Percentiles rank a stretch among this genome's conserved stretches.
Evolutionary conservation across 2,329 filamentous ascomycete species (phyloP).

Genomic region (Zasmidium cellare): DNA sequence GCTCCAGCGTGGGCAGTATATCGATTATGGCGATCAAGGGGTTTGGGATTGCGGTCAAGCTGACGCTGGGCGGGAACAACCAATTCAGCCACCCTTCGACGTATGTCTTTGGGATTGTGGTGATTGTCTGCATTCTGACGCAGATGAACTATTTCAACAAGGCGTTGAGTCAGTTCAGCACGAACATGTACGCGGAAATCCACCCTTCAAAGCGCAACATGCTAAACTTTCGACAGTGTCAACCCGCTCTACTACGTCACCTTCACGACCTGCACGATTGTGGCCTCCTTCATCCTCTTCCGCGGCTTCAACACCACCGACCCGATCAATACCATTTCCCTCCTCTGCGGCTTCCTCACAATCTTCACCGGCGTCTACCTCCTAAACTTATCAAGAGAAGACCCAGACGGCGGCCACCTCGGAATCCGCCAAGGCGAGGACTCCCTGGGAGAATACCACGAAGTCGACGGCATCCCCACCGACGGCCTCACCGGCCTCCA

Average conservation of each 20-base stretch:
- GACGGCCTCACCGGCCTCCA: constrained; percentile 88
- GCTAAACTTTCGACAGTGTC: constrained; percentile 62
- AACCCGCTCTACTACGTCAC: constrained; percentile 97
- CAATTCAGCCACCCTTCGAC: constrained; percentile 94
- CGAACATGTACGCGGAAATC: constrained; percentile 77
- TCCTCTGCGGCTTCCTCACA: constrained; percentile 88
- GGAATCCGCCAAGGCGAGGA: constrained; percentile 49
- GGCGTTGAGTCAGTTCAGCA: constrained; percentile 92
- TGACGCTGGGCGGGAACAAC: constrained; percentile 90
- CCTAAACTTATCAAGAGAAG: constrained; percentile 88
- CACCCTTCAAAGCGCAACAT: neutral
- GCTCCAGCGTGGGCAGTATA: constrained; percentile 92
- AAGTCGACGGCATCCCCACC: constrained; percentile 80
- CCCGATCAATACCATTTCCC: constrained; percentile 84
- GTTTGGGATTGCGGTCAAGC: constrained; percentile 94
- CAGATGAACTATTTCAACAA: constrained; percentile 99
- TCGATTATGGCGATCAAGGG: constrained; percentile 99
- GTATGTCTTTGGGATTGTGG: constrained; percentile 95
- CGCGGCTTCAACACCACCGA: constrained; percentile 94
- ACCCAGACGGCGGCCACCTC: constrained; percentile 75
- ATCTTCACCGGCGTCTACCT: constrained; percentile 96
- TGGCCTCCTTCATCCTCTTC: constrained; percentile 94
- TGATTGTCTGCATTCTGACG: constrained; percentile 87
- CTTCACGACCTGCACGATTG: constrained; percentile 91
- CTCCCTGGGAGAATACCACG: constrained; percentile 35